These are phyloP conservation scores for Sarcocystis neurona DNA, from an alignment of 169 alveolate species.

Conservation along the genomic window DNA sequence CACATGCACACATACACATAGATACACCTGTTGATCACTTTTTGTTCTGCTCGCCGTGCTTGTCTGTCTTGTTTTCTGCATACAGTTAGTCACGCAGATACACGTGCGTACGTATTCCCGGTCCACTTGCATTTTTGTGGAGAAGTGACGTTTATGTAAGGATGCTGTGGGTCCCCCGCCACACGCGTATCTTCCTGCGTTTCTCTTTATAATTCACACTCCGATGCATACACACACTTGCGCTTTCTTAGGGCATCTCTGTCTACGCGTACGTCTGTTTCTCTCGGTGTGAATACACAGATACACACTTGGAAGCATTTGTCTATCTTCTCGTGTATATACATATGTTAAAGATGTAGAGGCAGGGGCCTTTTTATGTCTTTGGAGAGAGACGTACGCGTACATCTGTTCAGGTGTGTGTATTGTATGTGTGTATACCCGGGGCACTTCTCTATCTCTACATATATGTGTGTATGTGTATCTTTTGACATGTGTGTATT, in stretches of 20 bases:
- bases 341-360: background rate
- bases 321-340: background rate
- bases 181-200: background rate
- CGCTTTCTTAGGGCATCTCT: background rate
- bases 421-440: no score
- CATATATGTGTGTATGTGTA: no score
- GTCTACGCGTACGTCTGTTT: background rate
- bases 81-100: no score
- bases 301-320: background rate
- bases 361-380: no score
- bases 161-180: background rate
- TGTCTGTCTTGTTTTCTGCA: background rate
- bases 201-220: background rate
- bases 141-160: background rate
- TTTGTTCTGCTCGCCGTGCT: no score
- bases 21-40: no score
- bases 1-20: no score
- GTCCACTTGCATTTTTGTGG: background rate
- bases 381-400: no score
- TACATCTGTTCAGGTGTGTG: no score
- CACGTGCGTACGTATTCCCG: no score
- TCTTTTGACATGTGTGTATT: no score
- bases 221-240: background rate
- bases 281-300: background rate
- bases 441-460: no score